phyloP scores from a whole-genome alignment of 129 eudicot genomes.

The Kitagawia praeruptora region DNA sequence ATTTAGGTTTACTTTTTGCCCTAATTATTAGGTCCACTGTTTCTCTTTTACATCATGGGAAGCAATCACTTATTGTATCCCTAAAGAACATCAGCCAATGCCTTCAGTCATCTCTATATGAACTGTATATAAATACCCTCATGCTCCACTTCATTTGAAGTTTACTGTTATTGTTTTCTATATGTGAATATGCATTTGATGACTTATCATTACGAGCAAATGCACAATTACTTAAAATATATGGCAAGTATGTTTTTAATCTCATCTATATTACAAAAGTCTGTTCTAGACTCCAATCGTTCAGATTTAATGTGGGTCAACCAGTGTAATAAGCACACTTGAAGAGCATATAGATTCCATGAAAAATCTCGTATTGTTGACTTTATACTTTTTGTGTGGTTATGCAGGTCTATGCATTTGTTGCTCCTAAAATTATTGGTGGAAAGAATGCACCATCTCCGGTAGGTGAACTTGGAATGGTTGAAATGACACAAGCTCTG shows the following conservation, averaged over 20 bases:
- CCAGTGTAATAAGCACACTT: background rate
- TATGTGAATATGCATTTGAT: background rate
- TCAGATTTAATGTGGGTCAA: background rate
- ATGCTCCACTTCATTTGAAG: background rate
- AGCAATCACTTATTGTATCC: background rate
- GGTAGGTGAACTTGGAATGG: constrained; percentile 99
- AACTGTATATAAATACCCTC: background rate
- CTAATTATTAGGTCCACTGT: background rate
- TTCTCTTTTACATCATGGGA: background rate
- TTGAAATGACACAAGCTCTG: constrained; percentile 96
- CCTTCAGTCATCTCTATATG: background rate
- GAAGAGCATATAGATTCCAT: no score
- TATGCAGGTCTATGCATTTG: constrained; percentile 83
- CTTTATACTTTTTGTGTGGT: constrained; percentile 2
- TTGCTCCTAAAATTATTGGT: constrained; percentile 97
- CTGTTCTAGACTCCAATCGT: background rate
- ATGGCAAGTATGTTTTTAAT: background rate
- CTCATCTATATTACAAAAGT: background rate
- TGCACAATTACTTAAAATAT: background rate
- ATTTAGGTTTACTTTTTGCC: background rate
- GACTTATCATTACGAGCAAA: background rate
- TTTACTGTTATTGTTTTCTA: background rate
- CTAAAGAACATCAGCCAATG: background rate
- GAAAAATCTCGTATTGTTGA: background rate
- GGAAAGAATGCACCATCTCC: constrained; percentile 96